Base-by-base conservation (phyloP, 345 rosid genomes). In the Eucalyptus regnans region DNA sequence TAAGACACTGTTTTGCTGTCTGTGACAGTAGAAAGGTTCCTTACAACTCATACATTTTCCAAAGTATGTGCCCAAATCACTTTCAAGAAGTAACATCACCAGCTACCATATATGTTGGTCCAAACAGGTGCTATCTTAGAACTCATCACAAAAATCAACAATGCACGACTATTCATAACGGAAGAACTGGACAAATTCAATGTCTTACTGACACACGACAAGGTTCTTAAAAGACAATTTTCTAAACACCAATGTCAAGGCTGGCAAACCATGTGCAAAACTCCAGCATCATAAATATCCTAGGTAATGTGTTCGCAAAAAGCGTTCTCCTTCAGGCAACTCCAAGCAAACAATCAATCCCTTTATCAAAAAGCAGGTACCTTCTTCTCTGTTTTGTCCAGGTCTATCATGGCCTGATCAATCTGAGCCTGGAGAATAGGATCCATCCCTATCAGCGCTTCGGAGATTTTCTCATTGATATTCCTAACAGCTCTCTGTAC, bases 381-480 rank as follows among this genome's bases (percentile, higher is more conserved):
- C 99, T 97, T 98, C 94, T 95, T 97, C 92, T 97, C 99, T 13
- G 99, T 94, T 93, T 93, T 98, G 91, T 98, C 99, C 94, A 97
- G 93, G 92, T 98, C 99, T 87, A 93, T 97, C 98, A 98, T 95
- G 81, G 99, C 99, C 88, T 97, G 99, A 92, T 98, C 99, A 88
- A 96, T 96, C 90, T 97, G 99, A 89, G 94, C 88, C 92, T 98
- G 99, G 87, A 95, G 94, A 25, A 96, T 96, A 4, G 99, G 99
- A 91, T 98, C 99, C 99, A 98, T 97, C 86, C 99, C 99, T 91
- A 96, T 90, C 91, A 98, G 92, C 1, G 98, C 97, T 93, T 97
- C 96, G 2, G 99, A 95, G 25, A 97, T 95, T 86, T 94, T 98
- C 89, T 96, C 98, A 88, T 97, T 98, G 27, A 98, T 93, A 90